Conservation (phyloP, 1,139 yeast species). For the Diutina sp. region DNA sequence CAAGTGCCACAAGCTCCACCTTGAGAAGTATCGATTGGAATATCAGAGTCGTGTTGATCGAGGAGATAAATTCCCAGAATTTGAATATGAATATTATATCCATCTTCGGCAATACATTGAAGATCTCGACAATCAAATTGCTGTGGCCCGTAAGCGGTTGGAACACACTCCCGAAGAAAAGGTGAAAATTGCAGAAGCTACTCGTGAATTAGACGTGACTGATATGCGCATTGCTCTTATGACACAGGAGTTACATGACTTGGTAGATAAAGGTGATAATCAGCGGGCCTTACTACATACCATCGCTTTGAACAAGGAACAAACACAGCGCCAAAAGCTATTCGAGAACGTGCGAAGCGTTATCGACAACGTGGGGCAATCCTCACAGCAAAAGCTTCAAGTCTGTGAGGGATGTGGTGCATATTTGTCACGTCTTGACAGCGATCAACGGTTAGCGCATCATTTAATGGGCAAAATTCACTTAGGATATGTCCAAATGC, state of each 20-base stretch:
- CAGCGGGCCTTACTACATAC: slow-evolving; percentile 37
- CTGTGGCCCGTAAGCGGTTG: slow-evolving; percentile 50
- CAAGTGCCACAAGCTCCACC: slow-evolving; percentile 63
- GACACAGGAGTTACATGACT: slow-evolving; percentile 53
- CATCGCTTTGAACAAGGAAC: slow-evolving; percentile 28
- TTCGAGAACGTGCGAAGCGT: slow-evolving; percentile 44
- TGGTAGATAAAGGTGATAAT: slow-evolving; percentile 39
- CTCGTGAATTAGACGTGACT: slow-evolving; percentile 52
- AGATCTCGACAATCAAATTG: slow-evolving; percentile 60
- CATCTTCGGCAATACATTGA: slow-evolving; percentile 41
- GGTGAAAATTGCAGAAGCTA: slow-evolving; percentile 46
- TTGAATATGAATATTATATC: slow-evolving; percentile 54
- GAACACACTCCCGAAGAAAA: slow-evolving; percentile 75
- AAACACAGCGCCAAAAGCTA: slow-evolving; percentile 33
- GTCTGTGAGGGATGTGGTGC: slow-evolving; percentile 93
- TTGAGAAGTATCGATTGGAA: slow-evolving; percentile 63
- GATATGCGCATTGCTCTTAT: slow-evolving; percentile 58
- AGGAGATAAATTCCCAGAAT: slow-evolving; percentile 52
- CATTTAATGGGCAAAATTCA: slow-evolving; percentile 88
- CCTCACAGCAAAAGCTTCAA: slow-evolving; percentile 83
- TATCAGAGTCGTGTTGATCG: slow-evolving; percentile 45
- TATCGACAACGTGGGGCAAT: slow-evolving; percentile 69
- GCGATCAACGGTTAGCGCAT: slow-evolving; percentile 81
- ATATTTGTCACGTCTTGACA: slow-evolving; percentile 73
- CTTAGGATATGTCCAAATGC: slow-evolving; percentile 66